Evolutionary conservation across 192 early-diverging fungal species (phyloP).

Genomic region (Entomortierella lignicola): DNA sequence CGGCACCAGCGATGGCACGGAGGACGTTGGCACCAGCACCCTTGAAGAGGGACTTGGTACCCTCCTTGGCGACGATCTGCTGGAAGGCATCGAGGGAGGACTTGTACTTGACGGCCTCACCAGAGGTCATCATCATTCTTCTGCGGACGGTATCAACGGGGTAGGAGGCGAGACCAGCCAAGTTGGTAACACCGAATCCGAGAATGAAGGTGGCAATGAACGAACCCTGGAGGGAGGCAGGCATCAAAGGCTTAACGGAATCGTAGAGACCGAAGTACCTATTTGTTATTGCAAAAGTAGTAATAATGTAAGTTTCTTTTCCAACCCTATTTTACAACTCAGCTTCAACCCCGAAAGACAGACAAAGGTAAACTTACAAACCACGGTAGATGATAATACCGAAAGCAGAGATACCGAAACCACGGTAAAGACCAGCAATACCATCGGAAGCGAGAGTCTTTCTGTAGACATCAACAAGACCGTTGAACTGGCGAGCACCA

Average conservation of each 20-base stretch:
- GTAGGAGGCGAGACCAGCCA: constrained; percentile 92
- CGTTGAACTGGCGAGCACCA: constrained; percentile 94
- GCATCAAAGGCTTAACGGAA: constrained; percentile 60
- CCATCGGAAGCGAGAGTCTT: constrained; percentile 88
- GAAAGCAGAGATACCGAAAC: constrained; percentile 60
- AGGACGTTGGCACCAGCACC: constrained; percentile 99
- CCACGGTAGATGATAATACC: constrained; percentile 54
- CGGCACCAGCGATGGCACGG: constrained; percentile 97
- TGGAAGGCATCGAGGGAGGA: constrained; percentile 86
- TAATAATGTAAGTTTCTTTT: neutral
- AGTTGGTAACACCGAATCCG: constrained; percentile 85
- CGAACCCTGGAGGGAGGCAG: constrained; percentile 39
- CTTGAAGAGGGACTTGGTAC: constrained; percentile 96
- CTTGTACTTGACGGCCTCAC: constrained; percentile 91
- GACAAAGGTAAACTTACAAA: constrained; percentile 27
- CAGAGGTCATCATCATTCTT: constrained; percentile 96
- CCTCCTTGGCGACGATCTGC: constrained; percentile 93
- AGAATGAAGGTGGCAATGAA: constrained; percentile 66
- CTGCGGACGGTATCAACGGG: constrained; percentile 98
- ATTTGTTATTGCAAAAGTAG: neutral
- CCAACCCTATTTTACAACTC: neutral
- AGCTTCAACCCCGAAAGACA: neutral
- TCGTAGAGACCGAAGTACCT: constrained; percentile 81
- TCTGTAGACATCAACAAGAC: constrained; percentile 89
- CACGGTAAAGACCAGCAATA: constrained; percentile 96